phyloP scores from a whole-genome alignment of 1,284 basidiomycete species.

The Cryptococcus hybrid region DNA sequence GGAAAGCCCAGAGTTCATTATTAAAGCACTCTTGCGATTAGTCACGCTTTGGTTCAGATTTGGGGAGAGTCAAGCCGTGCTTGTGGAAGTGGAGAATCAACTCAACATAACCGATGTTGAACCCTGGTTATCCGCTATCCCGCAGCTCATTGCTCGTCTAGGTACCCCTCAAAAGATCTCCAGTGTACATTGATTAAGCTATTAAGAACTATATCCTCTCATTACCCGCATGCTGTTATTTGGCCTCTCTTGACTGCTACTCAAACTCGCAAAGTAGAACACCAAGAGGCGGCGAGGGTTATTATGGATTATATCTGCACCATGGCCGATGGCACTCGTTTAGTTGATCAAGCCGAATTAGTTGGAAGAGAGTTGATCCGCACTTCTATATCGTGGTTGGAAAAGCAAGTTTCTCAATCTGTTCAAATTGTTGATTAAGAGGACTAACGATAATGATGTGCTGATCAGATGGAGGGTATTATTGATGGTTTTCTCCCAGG shows the following conservation, averaged over 20 bases:
- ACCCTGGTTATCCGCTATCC: constrained; percentile 40
- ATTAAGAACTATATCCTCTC: constrained; percentile 34
- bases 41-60: constrained; percentile 98
- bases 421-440: not conserved
- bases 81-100: constrained; percentile 35
- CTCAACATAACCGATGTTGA: constrained; percentile 27
- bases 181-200: constrained; percentile 34
- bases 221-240: constrained; percentile 45
- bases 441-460: not conserved
- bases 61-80: constrained; percentile 83
- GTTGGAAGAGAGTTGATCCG: constrained; percentile 42
- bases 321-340: constrained; percentile 29
- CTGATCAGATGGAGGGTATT: constrained; percentile 28
- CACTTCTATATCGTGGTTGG: constrained; percentile 34
- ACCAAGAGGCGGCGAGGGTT: constrained; percentile 36
- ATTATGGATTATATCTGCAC: constrained; percentile 43
- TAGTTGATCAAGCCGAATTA: constrained; percentile 40
- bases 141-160: constrained; percentile 45
- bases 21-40: constrained; percentile 81
- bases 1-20: constrained; percentile 34
- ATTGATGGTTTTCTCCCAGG: constrained; percentile 29
- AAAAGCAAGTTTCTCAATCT: constrained; percentile 23
- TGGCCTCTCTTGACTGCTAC: constrained; percentile 46
- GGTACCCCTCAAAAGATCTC: constrained; percentile 35
- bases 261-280: constrained; percentile 36